A percentile compares a stretch with the other conserved stretches of the same genome.
phyloP scores from a whole-genome alignment of 2,329 filamentous ascomycete genomes.

The Blastomyces parvus region DNA sequence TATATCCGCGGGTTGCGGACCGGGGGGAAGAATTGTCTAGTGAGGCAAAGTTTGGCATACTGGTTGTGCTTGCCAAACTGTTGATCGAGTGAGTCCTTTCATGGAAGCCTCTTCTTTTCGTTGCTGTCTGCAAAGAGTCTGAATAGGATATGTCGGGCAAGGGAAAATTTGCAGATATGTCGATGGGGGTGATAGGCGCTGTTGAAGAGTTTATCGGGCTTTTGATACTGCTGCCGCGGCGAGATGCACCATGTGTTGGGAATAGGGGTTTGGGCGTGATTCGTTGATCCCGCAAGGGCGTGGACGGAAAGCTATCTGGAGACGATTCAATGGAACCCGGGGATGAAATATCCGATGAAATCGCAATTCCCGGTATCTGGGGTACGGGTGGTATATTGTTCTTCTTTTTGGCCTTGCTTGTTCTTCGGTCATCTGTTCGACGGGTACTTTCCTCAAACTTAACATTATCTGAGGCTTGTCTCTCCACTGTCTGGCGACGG shows the following conservation, averaged over 20 bases:
- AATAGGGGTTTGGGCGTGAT: background rate
- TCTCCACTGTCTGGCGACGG: background rate
- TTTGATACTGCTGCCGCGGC: background rate
- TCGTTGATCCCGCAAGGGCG: background rate
- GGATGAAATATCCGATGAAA: background rate
- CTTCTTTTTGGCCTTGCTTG: background rate
- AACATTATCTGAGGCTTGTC: background rate
- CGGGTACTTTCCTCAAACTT: background rate
- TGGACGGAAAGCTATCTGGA: background rate
- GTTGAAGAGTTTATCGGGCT: background rate
- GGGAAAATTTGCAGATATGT: background rate
- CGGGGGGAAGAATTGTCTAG: conserved; percentile 13
- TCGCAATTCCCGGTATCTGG: conserved; percentile 3
- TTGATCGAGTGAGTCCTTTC: conserved; percentile 14
- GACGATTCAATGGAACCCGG: background rate
- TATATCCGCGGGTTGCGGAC: conserved; percentile 12
- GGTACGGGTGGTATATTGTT: conserved; percentile 2
- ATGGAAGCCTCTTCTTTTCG: conserved; percentile 6
- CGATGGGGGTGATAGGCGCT: background rate
- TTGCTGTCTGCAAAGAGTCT: background rate
- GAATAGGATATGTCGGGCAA: background rate
- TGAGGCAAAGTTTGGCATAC: conserved; percentile 14
- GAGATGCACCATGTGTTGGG: background rate
- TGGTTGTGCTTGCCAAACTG: conserved; percentile 16
- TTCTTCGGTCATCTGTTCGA: background rate